Base-by-base conservation (phyloP, 2,329 filamentous ascomycete genomes). In the Hymenoscyphus albidus region DNA sequence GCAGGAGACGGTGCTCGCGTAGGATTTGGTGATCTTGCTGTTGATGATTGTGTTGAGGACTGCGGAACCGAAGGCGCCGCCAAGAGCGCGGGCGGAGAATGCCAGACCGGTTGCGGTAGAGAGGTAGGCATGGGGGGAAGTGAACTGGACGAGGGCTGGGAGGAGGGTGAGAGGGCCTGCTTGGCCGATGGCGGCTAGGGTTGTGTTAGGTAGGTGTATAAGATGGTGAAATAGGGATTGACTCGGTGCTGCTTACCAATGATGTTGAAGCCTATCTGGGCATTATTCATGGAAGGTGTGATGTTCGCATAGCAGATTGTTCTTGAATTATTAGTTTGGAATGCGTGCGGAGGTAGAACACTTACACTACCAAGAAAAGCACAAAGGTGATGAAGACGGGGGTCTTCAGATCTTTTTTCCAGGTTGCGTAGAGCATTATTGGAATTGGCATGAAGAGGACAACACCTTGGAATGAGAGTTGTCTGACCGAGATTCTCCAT, bases 101-200 rank as follows among this genome's bases (percentile, higher is more conserved):
- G 80, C 81, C 0, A 84, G 77, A 0, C 82, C 82, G 0, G 82
- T 84, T 0, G 82, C 82, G 0, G 82, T 84, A 0, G 81, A 82
- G 14, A 84, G 77, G 69, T 78, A 83, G 3, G 79, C 79, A 65
- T 84, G 82, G 2, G 82, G 81, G 0, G 82, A 79, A 1, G 81
- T 83, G 71, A 83, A 83, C 68, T 84, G 82, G 18, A 84, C 77
- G 61, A 79, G 76, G 5, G 81, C 81, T 0, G 81, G 78, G 5
- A 84, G 77, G 2, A 83, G 76, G 0, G 80, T 82, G 4, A 83
- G 74, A 0, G 81, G 81, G 0, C 81, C 81, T 0, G 79, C 75
- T 68, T 83, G 81, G 3, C 82, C 81, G 59, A 83, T 76, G 18
- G 79, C 82, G 7, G 77, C 75, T 72, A 18, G 7, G 9, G 16